Evolutionary conservation across 352 stramenopile species (phyloP).

Genomic region (Phytophthora sp.): DNA sequence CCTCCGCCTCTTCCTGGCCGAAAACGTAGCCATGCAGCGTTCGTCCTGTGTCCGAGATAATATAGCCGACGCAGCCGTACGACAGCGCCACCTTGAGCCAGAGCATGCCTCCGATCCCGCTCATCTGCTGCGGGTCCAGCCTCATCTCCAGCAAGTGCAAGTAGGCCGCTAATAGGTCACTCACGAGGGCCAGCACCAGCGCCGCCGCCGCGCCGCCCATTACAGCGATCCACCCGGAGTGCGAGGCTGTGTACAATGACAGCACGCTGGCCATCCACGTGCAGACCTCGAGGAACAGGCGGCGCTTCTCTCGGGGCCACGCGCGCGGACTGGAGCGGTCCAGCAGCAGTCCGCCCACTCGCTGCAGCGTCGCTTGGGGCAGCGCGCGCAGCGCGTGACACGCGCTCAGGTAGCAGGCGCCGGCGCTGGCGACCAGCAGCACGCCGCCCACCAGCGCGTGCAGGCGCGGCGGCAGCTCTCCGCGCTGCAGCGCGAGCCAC

Average conservation of each 20-base stretch:
- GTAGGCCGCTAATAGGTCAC: slow-evolving; percentile 66
- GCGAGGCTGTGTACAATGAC: slow-evolving; percentile 69
- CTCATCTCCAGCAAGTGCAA: slow-evolving; percentile 55
- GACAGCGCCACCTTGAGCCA: slow-evolving; percentile 76
- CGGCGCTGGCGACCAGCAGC: slow-evolving; percentile 55
- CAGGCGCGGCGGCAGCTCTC: slow-evolving; percentile 43
- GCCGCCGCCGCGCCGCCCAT: slow-evolving; percentile 43
- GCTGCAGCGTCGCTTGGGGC: neutral
- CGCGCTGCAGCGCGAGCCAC: slow-evolving; percentile 33
- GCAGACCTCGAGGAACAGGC: slow-evolving; percentile 71
- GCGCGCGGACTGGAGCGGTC: slow-evolving; percentile 55
- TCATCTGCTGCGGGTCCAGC: slow-evolving; percentile 41
- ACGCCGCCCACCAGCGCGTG: slow-evolving; percentile 58
- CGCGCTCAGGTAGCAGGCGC: slow-evolving; percentile 51
- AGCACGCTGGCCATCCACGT: slow-evolving; percentile 76
- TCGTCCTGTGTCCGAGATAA: slow-evolving; percentile 57
- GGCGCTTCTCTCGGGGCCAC: slow-evolving; percentile 57
- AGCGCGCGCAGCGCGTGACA: slow-evolving; percentile 47
- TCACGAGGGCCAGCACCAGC: slow-evolving; percentile 49
- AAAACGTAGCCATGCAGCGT: slow-evolving; percentile 57
- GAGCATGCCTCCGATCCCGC: slow-evolving; percentile 44
- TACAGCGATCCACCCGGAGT: slow-evolving; percentile 55
- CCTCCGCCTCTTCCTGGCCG: slow-evolving; percentile 22
- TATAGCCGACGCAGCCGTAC: slow-evolving; percentile 69
- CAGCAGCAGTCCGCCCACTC: slow-evolving; percentile 56